Evolutionary conservation across 768 basidiomycete genomes (phyloP).

Genomic region (Boletellus ananas): DNA sequence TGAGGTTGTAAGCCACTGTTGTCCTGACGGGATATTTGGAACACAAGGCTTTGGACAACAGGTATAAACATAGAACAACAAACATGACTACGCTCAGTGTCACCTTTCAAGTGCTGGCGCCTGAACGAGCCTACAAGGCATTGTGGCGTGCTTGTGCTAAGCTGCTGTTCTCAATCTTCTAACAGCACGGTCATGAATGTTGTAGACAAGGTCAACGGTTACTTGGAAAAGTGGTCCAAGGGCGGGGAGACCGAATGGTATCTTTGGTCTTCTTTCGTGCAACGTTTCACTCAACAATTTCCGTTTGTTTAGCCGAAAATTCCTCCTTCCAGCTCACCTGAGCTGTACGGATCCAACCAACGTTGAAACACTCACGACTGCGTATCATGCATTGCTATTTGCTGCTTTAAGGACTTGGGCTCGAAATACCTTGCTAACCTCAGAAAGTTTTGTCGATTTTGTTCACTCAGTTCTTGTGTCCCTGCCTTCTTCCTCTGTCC

Average conservation of each 20-base stretch:
- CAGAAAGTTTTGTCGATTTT: conserved; percentile 56
- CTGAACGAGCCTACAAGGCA: conserved; percentile 12
- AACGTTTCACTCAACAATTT: conserved; percentile 13
- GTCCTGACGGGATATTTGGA: conserved; percentile 15
- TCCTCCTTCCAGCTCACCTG: conserved; percentile 57
- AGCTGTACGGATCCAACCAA: conserved; percentile 51
- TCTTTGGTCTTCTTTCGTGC: conserved; percentile 21
- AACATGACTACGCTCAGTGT: conserved; percentile 13
- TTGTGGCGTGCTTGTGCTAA: conserved; percentile 17
- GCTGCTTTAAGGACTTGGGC: conserved; percentile 58
- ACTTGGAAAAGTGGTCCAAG: conserved; percentile 51
- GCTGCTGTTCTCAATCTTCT: conserved; percentile 5
- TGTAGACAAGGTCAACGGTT: conserved; percentile 47
- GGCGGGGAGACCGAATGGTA: conserved; percentile 66
- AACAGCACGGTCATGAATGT: conserved; percentile 50
- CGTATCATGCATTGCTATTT: conserved; percentile 65
- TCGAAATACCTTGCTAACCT: conserved; percentile 42
- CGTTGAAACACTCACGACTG: conserved; percentile 56
- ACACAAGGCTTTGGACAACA: conserved; percentile 23
- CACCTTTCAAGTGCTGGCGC: conserved; percentile 15
- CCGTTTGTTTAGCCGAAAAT: conserved; percentile 47
- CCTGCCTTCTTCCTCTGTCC: conserved; percentile 63
- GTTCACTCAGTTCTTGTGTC: conserved; percentile 55
- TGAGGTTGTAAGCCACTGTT: no score
- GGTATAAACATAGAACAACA: conserved; percentile 27